phyloP scores from a whole-genome alignment of 495 filamentous ascomycete species.

The Penicillium psychrofluorescens region DNA sequence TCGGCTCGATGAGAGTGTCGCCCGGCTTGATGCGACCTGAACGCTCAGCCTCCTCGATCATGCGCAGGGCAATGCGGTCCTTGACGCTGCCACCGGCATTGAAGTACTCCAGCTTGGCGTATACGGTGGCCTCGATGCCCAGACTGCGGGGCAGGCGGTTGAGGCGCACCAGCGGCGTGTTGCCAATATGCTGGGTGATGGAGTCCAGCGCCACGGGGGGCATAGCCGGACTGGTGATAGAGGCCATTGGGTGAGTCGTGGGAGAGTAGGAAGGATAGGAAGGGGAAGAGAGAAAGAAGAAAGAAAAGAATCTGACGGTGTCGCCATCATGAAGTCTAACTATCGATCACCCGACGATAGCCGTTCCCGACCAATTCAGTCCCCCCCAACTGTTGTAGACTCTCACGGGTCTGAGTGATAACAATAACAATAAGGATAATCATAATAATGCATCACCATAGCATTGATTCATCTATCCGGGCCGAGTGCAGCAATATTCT shows the following conservation, averaged over 20 bases:
- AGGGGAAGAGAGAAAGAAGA: not conserved
- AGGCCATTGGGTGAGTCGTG: constrained; percentile 37
- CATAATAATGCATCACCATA: too few relatives aligned
- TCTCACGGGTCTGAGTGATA: too few relatives aligned
- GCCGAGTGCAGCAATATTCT: too few relatives aligned
- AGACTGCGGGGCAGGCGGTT: constrained; percentile 86
- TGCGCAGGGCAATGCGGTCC: constrained; percentile 91
- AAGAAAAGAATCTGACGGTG: constrained; percentile 2
- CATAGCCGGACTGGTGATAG: constrained; percentile 36
- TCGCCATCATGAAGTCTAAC: constrained; percentile 4
- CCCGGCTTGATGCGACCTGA: constrained; percentile 92
- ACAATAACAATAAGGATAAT: too few relatives aligned
- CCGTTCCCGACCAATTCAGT: constrained; percentile 5
- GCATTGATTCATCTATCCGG: too few relatives aligned
- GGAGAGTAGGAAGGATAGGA: constrained; percentile 2
- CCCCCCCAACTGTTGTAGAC: too few relatives aligned
- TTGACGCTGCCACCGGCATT: constrained; percentile 98
- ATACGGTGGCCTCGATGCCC: constrained; percentile 83
- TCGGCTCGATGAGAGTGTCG: constrained; percentile 95
- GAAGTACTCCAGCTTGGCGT: constrained; percentile 93
- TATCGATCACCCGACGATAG: constrained; percentile 14
- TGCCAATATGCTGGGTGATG: constrained; percentile 73
- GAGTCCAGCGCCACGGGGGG: constrained; percentile 52
- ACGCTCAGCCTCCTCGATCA: constrained; percentile 94
- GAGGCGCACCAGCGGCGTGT: constrained; percentile 86